Base-by-base conservation (phyloP, 2,329 filamentous ascomycete genomes). In the Ophiosphaerella korrae region DNA sequence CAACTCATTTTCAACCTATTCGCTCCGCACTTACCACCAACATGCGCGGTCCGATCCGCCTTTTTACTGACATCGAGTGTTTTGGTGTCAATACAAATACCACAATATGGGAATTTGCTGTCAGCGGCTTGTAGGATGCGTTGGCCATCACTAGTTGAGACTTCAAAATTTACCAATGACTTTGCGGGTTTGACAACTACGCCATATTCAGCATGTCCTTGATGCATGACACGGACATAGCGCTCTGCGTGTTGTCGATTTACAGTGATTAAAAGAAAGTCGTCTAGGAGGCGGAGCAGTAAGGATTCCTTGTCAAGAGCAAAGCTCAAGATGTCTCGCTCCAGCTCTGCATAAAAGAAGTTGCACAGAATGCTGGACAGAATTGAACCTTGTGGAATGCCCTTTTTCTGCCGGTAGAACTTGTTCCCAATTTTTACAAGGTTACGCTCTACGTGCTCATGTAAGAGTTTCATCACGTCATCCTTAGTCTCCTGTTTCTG, bases 301-400 rank as follows among this genome's bases (percentile, higher is more conserved):
- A 97, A 74, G 42, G 83, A 87, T 31, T 87, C 68, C 14, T 51
- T 77, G n/a, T 72, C 67, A 13, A 78, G 62, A 2, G 94, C 74
- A 66, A 97, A 97, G 0, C 66, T 68, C 2, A 97, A 78, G 12
- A 87, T 77, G 23, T 85, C 80, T 6, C 75, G 75, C 72, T 99
- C 94, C 1, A 97, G 82, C 55, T 94, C 86, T 5, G 90, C 92
- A 68, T 99, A 99, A 73, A 97, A 97, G 74, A 96, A 93, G 74
- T 92, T 97, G 79, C 94, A 97, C 5, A 99, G 80, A 35, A 92
- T 80, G 37, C 88, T 89, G 0, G 92, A 97, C 5, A 99, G 71
- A 1, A 97, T 83, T 0, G 92, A 97, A 7, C 94, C 94, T 72
- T 99, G 94, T 0, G 94, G 92, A 34, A 99, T 97, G 12, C 94